Conservation (phyloP, 2,329 filamentous ascomycete species). For the Ceratocystiopsis sp. region DNA sequence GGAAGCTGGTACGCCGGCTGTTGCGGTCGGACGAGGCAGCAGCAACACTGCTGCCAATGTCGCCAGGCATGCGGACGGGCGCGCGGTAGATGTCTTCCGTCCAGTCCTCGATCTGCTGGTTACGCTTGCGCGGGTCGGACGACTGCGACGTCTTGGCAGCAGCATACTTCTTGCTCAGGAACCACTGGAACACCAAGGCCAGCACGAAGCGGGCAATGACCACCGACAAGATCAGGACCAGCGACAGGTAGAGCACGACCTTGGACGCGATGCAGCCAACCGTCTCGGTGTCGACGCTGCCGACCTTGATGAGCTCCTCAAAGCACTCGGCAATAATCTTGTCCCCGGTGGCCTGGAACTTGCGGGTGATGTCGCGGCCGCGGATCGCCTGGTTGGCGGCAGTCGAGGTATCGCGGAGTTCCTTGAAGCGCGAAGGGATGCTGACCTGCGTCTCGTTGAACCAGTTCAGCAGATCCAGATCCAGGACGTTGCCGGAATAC, state of each 20-base stretch:
- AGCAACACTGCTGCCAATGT: slow-evolving; percentile 47
- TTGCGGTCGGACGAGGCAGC: slow-evolving; percentile 43
- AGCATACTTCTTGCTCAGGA: slow-evolving; percentile 72
- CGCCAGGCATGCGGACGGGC: slow-evolving; percentile 61
- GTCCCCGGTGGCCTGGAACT: slow-evolving; percentile 62
- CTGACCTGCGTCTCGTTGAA: slow-evolving; percentile 69
- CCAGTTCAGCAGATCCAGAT: slow-evolving; percentile 77
- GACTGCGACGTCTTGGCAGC: slow-evolving; percentile 72
- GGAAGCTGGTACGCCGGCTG: slow-evolving; percentile 73
- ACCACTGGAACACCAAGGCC: slow-evolving; percentile 90
- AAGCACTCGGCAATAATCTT: slow-evolving; percentile 77
- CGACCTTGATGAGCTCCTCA: slow-evolving; percentile 87
- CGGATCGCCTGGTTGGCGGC: slow-evolving; percentile 45
- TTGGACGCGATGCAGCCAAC: slow-evolving; percentile 95
- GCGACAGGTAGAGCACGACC: slow-evolving; percentile 85
- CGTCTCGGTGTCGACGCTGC: slow-evolving; percentile 86
- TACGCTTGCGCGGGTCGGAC: slow-evolving; percentile 65
- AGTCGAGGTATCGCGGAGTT: slow-evolving; percentile 53
- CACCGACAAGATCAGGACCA: slow-evolving; percentile 82
- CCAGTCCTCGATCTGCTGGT: slow-evolving; percentile 95
- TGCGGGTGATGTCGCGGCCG: slow-evolving; percentile 76
- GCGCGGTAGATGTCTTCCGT: slow-evolving; percentile 92
- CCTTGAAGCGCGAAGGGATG: slow-evolving; percentile 61
- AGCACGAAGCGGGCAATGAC: slow-evolving; percentile 76
- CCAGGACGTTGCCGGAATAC: slow-evolving; percentile 85